Percentiles rank a stretch among this genome's conserved stretches.
Conservation (phyloP, 1,139 yeast genomes). For the Geotrichum histeridarum region DNA sequence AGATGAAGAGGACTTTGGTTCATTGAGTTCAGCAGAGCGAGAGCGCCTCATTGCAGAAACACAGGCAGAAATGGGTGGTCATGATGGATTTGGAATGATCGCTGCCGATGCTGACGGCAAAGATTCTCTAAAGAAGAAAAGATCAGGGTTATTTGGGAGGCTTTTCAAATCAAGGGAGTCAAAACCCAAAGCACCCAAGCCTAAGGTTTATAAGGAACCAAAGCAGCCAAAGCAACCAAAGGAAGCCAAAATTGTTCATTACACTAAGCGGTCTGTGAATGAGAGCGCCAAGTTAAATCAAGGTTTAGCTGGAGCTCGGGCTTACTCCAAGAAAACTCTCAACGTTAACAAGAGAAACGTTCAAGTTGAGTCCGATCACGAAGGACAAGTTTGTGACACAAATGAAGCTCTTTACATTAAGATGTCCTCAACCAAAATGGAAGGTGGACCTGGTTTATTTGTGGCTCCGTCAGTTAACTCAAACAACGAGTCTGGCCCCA, state of each 20-base stretch:
- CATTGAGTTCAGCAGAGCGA: constrained; percentile 6
- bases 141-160: not conserved
- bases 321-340: not conserved
- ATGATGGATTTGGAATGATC: not conserved
- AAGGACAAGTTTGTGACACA: constrained; percentile 2
- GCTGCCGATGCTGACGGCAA: not conserved
- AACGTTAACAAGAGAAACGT: not conserved
- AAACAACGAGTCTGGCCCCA: not conserved
- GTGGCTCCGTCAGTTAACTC: not conserved
- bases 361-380: not conserved
- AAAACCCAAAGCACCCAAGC: not conserved
- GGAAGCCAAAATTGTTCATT: not conserved
- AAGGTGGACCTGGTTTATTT: constrained; percentile 14
- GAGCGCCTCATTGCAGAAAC: constrained; percentile 13
- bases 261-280: not conserved
- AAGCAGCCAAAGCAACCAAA: constrained; percentile 3
- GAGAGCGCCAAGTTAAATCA: not conserved
- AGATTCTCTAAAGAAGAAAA: not conserved
- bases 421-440: not conserved
- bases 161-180: not conserved
- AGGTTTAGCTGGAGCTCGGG: not conserved
- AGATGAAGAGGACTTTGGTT: constrained; percentile 22
- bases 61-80: constrained; percentile 1
- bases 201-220: constrained; percentile 10
- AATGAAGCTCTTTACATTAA: not conserved